phyloP scores from a whole-genome alignment of 305 asterid species.

The Fraxinus greggii region DNA sequence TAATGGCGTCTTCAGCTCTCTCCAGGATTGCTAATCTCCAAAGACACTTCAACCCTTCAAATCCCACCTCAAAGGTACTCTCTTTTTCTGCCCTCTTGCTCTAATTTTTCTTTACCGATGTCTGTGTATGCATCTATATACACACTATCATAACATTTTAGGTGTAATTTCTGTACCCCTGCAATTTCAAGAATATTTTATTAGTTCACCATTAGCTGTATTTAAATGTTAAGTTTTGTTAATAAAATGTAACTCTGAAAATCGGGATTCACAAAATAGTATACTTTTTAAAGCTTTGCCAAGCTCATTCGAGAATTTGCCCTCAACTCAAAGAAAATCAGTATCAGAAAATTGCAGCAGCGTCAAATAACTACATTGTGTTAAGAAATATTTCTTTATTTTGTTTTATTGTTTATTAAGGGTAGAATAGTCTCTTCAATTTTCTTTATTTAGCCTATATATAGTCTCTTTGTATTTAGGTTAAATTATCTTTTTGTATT shows the following conservation, averaged over 20 bases:
- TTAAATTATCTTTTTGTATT: no score
- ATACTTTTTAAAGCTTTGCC: background rate
- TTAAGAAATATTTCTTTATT: no score
- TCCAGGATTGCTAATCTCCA: conserved; percentile 48
- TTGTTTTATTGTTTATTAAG: no score
- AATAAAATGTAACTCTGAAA: background rate
- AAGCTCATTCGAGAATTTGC: background rate
- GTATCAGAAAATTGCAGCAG: background rate
- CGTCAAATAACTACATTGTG: background rate
- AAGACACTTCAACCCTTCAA: conserved; percentile 43
- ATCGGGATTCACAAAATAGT: background rate
- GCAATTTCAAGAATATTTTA: background rate
- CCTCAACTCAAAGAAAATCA: background rate
- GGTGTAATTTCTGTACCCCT: background rate
- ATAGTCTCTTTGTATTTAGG: no score
- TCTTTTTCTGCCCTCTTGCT: background rate
- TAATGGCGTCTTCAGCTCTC: conserved; percentile 45
- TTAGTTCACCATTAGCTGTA: background rate
- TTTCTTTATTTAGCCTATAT: no score
- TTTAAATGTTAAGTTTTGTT: background rate
- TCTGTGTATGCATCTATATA: background rate
- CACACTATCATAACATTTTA: background rate
- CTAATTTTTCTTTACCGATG: background rate
- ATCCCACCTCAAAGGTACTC: conserved; percentile 37
- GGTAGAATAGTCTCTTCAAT: no score